Percentiles rank a stretch among this genome's conserved stretches.
Evolutionary conservation across 257 asterid genomes (phyloP).

Genomic region (Nicotiana tabacum): DNA sequence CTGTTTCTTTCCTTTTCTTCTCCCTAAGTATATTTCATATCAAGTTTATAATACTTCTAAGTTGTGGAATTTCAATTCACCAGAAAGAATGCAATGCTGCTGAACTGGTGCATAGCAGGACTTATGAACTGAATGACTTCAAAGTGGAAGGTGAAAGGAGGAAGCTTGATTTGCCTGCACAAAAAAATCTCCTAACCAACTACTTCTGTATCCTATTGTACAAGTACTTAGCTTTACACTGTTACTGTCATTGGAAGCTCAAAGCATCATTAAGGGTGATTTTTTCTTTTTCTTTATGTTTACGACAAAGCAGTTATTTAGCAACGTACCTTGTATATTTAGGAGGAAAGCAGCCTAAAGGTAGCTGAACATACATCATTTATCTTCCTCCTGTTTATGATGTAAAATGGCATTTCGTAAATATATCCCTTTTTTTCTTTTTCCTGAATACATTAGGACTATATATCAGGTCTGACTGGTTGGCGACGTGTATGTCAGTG

Average conservation of each 20-base stretch:
- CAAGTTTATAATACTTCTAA: slow-evolving; percentile 11
- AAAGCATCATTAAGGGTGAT: background rate
- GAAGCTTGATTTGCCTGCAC: slow-evolving; percentile 84
- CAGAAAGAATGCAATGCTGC: slow-evolving; percentile 41
- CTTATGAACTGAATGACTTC: slow-evolving; percentile 53
- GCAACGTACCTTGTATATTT: background rate
- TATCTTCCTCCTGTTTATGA: background rate
- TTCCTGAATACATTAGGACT: background rate
- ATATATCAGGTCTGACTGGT: background rate
- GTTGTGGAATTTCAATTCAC: slow-evolving; percentile 8
- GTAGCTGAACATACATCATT: background rate
- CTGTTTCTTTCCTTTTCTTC: background rate
- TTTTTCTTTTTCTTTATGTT: background rate
- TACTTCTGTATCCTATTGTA: slow-evolving; percentile 83
- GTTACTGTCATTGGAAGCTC: background rate
- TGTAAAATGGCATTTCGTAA: background rate
- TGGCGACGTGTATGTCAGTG: background rate
- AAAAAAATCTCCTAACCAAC: slow-evolving; percentile 81
- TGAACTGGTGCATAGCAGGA: slow-evolving; percentile 31
- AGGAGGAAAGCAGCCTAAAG: background rate
- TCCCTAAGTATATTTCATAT: background rate
- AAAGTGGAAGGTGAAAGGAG: slow-evolving; percentile 59
- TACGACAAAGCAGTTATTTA: background rate
- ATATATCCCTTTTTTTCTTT: background rate
- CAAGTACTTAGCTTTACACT: background rate